These are phyloP conservation scores for Pythium grandisporangium DNA, from an alignment of 352 stramenopile genomes.

Conservation along the genomic window DNA sequence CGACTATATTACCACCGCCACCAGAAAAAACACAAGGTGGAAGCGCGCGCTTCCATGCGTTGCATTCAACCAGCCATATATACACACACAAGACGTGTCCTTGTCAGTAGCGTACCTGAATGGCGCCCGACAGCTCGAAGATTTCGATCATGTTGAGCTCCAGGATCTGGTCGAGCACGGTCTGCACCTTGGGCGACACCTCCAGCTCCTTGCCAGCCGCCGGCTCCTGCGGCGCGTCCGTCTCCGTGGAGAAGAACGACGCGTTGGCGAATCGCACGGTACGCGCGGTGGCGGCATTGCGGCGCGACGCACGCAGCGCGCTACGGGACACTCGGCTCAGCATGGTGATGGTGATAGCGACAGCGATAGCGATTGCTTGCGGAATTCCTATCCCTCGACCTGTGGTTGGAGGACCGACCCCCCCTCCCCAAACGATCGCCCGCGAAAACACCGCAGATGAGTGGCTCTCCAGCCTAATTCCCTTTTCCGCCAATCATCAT, in stretches of 20 bases:
- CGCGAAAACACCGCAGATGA: conserved; percentile 8
- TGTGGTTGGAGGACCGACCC: too few relatives aligned
- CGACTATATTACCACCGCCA: too few relatives aligned
- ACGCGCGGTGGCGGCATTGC: conserved; percentile 20
- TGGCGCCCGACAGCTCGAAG: conserved; percentile 73
- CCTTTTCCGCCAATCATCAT: conserved; percentile 9
- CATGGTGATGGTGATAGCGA: conserved; percentile 25
- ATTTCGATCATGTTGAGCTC: conserved; percentile 88
- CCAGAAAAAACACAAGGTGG: background rate
- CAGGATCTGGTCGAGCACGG: conserved; percentile 77
- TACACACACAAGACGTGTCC: too few relatives aligned
- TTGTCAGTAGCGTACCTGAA: conserved; percentile 72
- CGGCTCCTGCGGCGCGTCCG: conserved; percentile 17
- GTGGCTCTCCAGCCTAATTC: conserved; percentile 18
- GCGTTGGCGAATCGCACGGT: conserved; percentile 38
- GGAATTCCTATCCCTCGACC: too few relatives aligned
- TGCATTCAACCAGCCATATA: too few relatives aligned
- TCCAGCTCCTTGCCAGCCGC: conserved; percentile 48
- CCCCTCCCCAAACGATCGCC: too few relatives aligned
- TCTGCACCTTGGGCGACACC: conserved; percentile 73
- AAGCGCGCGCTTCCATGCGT: too few relatives aligned
- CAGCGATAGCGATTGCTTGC: background rate
- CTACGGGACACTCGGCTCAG: conserved; percentile 63
- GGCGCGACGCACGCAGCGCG: conserved; percentile 45
- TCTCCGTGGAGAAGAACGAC: conserved; percentile 44